Percentiles rank a stretch among this genome's conserved stretches.
These are phyloP conservation scores for Xylaria sp. DNA, from an alignment of 2,329 filamentous ascomycete species.

Conservation along the genomic window DNA sequence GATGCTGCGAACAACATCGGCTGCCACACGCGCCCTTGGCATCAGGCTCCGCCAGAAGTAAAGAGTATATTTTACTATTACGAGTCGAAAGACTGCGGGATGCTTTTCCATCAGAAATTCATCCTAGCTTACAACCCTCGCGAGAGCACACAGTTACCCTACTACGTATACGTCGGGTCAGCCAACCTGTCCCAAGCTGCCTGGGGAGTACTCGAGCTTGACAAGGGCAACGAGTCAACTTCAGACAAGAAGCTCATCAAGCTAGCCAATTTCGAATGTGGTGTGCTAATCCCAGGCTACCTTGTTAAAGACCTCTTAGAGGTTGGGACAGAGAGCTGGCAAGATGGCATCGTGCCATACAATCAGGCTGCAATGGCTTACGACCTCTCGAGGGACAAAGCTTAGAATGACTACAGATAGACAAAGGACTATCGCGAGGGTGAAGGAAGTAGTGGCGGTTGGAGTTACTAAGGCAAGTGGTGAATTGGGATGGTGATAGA, in stretches of 20 bases:
- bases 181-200: slow-evolving; percentile 44
- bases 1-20: slow-evolving; percentile 42
- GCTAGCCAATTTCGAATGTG: slow-evolving; percentile 45
- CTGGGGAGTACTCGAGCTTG: slow-evolving; percentile 42
- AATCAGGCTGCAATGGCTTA: slow-evolving; percentile 36
- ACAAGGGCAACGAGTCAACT: slow-evolving; percentile 42
- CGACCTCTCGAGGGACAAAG: slow-evolving; percentile 35
- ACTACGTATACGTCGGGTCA: slow-evolving; percentile 46
- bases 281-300: slow-evolving; percentile 42
- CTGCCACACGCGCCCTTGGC: slow-evolving; percentile 44
- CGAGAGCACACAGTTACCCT: slow-evolving; percentile 26
- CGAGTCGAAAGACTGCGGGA: slow-evolving; percentile 43
- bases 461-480: neutral
- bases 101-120: slow-evolving; percentile 45
- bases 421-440: slow-evolving; percentile 27
- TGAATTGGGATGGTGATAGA: neutral
- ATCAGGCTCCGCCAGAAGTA: slow-evolving; percentile 34
- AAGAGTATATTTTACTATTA: slow-evolving; percentile 44
- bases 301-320: slow-evolving; percentile 40
- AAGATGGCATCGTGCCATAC: slow-evolving; percentile 42
- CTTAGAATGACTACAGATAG: slow-evolving; percentile 44
- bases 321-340: slow-evolving; percentile 40
- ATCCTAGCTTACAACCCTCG: slow-evolving; percentile 41
- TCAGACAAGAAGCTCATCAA: slow-evolving; percentile 42
- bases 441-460: neutral